Evolutionary conservation across 1,139 yeast species (phyloP).

Genomic region (Pichia norvegensis): DNA sequence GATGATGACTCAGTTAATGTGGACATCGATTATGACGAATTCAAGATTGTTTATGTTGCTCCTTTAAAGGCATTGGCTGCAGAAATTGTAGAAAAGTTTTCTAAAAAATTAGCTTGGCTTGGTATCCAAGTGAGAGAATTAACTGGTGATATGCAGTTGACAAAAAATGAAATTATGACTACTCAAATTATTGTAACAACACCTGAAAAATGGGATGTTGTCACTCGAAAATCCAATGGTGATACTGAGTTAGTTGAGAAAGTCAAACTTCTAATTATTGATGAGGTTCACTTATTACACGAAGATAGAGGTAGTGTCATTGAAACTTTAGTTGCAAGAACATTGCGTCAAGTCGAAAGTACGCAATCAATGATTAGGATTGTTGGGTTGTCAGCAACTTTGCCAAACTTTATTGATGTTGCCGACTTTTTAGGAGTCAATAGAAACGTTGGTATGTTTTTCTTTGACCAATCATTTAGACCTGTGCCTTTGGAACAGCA

Average conservation of each 20-base stretch:
- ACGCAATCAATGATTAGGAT: slow-evolving; percentile 91
- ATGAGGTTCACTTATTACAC: slow-evolving; percentile 92
- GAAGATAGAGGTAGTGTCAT: slow-evolving; percentile 98
- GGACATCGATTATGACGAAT: slow-evolving; percentile 69
- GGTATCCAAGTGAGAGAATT: slow-evolving; percentile 83
- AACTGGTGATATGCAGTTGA: slow-evolving; percentile 96
- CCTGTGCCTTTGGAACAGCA: slow-evolving; percentile 93
- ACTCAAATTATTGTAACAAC: slow-evolving; percentile 95
- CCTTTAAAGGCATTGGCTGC: slow-evolving; percentile 96
- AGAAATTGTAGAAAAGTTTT: slow-evolving; percentile 88
- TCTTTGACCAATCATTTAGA: slow-evolving; percentile 85
- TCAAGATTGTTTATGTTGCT: slow-evolving; percentile 90
- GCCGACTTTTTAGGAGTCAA: slow-evolving; percentile 94
- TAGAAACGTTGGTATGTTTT: slow-evolving; percentile 83
- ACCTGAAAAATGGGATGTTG: slow-evolving; percentile 99
- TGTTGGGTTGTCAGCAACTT: slow-evolving; percentile 93
- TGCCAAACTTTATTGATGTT: slow-evolving; percentile 90
- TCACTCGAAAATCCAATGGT: slow-evolving; percentile 76
- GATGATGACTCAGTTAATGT: slow-evolving; percentile 45
- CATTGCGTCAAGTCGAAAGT: slow-evolving; percentile 88
- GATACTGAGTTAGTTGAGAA: slow-evolving; percentile 82
- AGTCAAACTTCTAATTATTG: slow-evolving; percentile 79
- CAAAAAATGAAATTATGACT: slow-evolving; percentile 69
- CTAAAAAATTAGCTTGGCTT: slow-evolving; percentile 70
- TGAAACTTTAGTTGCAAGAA: slow-evolving; percentile 92